Base-by-base conservation (phyloP, 1,139 yeast species). In the Pichia sp. region DNA sequence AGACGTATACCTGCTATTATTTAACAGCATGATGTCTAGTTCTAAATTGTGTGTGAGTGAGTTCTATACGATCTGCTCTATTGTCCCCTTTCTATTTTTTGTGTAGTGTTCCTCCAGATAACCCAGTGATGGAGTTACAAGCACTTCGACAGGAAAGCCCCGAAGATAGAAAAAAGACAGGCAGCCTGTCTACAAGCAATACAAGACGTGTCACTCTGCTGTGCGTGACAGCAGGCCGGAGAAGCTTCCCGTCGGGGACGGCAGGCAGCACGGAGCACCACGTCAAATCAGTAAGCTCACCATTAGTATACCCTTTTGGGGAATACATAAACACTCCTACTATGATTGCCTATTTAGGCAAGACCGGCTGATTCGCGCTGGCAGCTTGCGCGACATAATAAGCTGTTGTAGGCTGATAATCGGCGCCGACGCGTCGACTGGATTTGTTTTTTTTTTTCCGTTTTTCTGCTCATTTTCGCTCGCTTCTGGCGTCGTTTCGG, bases 231-330 rank as follows among this genome's bases (percentile, higher is more conserved):
- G 34, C 34, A 8, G 34, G 34, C 34, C 8, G 23, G 23, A 19
- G 23, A 19, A 19, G 3, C 23, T 19, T 19, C 3, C 23, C 23
- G 23, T 19, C 3, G 23, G 3, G 23, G 23, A 19, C 23, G 23
- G 23, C 23, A 19, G 3, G 4, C 11, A 31, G 34, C 34, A 31
- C 34, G 34, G 34, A 31, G 8, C 34, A 31, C 8, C 34, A 31
- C 11, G 11, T 31, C 34, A 8, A 31, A 11, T 31, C 34, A 11
- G 34, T 11, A 31, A 44, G 34, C 47, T 30, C 5, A 23, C 29
- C 32, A 49, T 53, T 40, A 46, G 34, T 45, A 42, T 50, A 42
- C 56, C 51, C 23, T 30, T 30, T 50, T 38, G 13, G 56, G 56
- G n/a, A 47, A 50, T 4, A 47, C 5, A 19, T 32, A 34, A 53